Conservation (phyloP, 495 filamentous ascomycete genomes). For the Aspergillus kassunensis region DNA sequence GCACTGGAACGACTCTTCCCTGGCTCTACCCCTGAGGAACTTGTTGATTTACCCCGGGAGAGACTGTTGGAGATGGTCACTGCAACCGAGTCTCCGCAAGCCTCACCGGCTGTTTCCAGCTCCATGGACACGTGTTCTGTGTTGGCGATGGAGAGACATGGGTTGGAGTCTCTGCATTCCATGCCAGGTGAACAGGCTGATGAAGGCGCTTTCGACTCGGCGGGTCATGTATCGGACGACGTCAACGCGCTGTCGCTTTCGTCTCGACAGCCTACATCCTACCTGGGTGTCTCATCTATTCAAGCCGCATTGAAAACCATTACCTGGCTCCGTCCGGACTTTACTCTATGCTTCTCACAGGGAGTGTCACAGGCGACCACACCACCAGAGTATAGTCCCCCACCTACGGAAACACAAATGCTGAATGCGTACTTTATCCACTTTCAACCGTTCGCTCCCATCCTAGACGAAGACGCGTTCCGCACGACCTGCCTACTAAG, state of each 20-base stretch:
- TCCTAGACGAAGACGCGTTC: conserved; percentile 67
- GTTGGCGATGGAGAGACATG: conserved; percentile 12
- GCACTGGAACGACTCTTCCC: conserved; percentile 19
- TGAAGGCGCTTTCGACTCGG: background rate
- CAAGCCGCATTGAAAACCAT: conserved; percentile 45
- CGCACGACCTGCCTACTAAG: conserved; percentile 48
- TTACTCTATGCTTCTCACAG: background rate
- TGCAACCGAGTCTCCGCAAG: background rate
- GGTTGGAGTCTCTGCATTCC: conserved; percentile 18
- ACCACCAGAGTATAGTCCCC: background rate
- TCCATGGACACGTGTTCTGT: conserved; percentile 11
- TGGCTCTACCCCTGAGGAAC: conserved; percentile 12
- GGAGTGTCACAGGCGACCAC: background rate
- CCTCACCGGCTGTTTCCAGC: background rate
- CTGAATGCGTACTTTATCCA: conserved; percentile 69
- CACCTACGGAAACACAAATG: conserved; percentile 25
- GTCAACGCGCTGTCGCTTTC: background rate
- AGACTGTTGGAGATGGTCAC: conserved; percentile 17
- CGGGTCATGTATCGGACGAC: background rate
- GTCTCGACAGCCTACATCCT: background rate
- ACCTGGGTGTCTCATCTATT: conserved; percentile 19
- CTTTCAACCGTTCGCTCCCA: conserved; percentile 63
- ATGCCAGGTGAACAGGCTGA: conserved; percentile 17
- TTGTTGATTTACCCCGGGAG: conserved; percentile 18
- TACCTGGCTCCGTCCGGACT: conserved; percentile 24